phyloP scores from a whole-genome alignment of 2,329 filamentous ascomycete species.

The Gaeumannomyces tritici region DNA sequence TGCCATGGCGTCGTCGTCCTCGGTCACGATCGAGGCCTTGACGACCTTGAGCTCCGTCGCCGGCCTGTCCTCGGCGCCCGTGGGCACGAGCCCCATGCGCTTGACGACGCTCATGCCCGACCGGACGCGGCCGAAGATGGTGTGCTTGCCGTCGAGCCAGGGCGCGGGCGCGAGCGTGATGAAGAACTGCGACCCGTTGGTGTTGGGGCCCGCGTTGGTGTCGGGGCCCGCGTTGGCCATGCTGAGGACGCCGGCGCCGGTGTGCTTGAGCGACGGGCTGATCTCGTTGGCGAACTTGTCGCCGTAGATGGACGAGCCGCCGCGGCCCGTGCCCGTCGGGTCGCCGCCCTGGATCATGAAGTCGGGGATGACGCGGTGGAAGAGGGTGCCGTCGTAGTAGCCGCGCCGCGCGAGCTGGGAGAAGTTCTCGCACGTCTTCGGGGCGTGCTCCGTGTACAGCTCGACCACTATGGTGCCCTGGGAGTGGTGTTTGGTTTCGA shows the following conservation, averaged over 20 bases:
- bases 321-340: conserved; percentile 85
- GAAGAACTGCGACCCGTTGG: conserved; percentile 94
- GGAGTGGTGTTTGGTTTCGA: conserved; percentile 63
- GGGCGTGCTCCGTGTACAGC: conserved; percentile 83
- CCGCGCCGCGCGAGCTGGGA: conserved; percentile 65
- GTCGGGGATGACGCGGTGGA: conserved; percentile 90
- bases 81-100: conserved; percentile 82
- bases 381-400: conserved; percentile 79
- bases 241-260: conserved; percentile 82
- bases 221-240: conserved; percentile 95
- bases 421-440: conserved; percentile 86
- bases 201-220: conserved; percentile 86
- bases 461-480: conserved; percentile 80
- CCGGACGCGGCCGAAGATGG: conserved; percentile 89
- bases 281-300: conserved; percentile 95
- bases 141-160: conserved; percentile 95
- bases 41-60: conserved; percentile 74
- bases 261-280: conserved; percentile 65
- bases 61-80: conserved; percentile 70
- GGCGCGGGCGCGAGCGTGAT: conserved; percentile 89
- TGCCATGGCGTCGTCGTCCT: neutral
- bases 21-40: conserved; percentile 51
- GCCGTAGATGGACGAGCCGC: conserved; percentile 83
- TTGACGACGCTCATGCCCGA: conserved; percentile 74
- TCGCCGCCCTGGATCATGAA: conserved; percentile 98